Base-by-base conservation (phyloP, 140 eudicot genomes). In the Erigeron philadelphicus region DNA sequence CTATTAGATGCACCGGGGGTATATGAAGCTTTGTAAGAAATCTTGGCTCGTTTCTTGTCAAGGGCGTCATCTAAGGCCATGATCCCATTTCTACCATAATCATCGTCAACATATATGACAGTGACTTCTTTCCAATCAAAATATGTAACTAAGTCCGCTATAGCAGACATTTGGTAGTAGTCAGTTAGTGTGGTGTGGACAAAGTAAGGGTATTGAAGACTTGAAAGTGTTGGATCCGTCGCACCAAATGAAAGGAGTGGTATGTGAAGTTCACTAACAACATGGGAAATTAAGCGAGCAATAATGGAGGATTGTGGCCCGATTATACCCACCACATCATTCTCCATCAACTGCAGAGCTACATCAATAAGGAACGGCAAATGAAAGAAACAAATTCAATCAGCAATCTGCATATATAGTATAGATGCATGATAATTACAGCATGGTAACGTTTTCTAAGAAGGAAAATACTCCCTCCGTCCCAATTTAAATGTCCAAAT, bases 251-350 rank as follows among this genome's bases (percentile, higher is more conserved):
- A 82, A 41, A 82, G 61, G 31, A 82, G 75, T n/a, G 86, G 83
- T 19, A 82, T 76, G 7, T 45, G 83, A 44, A 82, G 81, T 63
- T 82, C 83, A 31, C 60, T 82, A 0, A 46, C 78, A 13, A 82
- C 61, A 9, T 78, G 74, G 25, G 75, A 78, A 7, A 82, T 78
- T 38, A 66, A 60, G 38, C 74, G 86, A 0, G 84, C 76, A 59
- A 72, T 75, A 19, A 76, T 79, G 0, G 87, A 82, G 11, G 84
- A 75, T 49, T 74, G 81, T 12, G 87, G 87, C 0, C 87, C 87
- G 16, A 82, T 74, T 18, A 48, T 73, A 25, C 74, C 72, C 23
- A 79, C 83, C 17, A 81, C 79, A 8, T 68, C 77, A 49, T 72
- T 72, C 23, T 78, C 79, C 76, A 62, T 66, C 57, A 80, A 52